phyloP scores from a whole-genome alignment of 2,329 filamentous ascomycete species.

The Didymella pomorum region DNA sequence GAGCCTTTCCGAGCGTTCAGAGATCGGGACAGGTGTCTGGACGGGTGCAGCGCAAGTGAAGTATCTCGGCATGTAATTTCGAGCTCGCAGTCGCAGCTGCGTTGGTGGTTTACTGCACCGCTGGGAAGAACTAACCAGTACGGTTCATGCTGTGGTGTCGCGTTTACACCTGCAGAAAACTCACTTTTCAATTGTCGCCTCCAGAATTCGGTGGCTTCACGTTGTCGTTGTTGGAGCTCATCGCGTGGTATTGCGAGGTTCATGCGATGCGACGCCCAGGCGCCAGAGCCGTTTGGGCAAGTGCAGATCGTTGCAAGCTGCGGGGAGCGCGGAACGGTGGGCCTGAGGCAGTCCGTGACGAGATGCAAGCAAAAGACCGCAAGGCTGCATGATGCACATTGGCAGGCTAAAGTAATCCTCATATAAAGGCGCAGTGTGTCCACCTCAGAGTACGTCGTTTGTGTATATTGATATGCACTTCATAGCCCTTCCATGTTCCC shows the following conservation, averaged over 20 bases:
- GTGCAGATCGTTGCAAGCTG: slow-evolving; percentile 8
- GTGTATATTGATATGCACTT: not conserved
- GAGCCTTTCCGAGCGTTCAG: not conserved
- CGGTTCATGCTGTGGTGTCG: slow-evolving; percentile 54
- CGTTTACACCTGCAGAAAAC: slow-evolving; percentile 25
- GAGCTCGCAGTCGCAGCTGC: slow-evolving; percentile 24
- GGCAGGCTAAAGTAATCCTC: not conserved
- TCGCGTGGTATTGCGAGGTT: slow-evolving; percentile 33
- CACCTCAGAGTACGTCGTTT: not conserved
- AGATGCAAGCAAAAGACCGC: slow-evolving; percentile 7
- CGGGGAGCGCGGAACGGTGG: slow-evolving; percentile 20
- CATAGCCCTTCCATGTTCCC: not conserved
- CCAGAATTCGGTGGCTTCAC: slow-evolving; percentile 3
- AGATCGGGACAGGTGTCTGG: not conserved
- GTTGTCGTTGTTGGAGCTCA: slow-evolving; percentile 11
- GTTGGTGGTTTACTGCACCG: slow-evolving; percentile 34
- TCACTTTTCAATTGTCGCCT: slow-evolving; percentile 2
- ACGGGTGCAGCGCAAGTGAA: slow-evolving; percentile 12
- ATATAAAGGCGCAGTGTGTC: not conserved
- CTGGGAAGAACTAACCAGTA: slow-evolving; percentile 52
- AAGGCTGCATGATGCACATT: slow-evolving; percentile 1
- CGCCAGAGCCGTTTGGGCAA: slow-evolving; percentile 19
- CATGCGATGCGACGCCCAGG: slow-evolving; percentile 25
- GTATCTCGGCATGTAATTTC: slow-evolving; percentile 23
- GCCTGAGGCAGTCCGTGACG: slow-evolving; percentile 10